Evolutionary conservation across 257 asterid genomes (phyloP).

Genomic region (Penstemon newberryi): DNA sequence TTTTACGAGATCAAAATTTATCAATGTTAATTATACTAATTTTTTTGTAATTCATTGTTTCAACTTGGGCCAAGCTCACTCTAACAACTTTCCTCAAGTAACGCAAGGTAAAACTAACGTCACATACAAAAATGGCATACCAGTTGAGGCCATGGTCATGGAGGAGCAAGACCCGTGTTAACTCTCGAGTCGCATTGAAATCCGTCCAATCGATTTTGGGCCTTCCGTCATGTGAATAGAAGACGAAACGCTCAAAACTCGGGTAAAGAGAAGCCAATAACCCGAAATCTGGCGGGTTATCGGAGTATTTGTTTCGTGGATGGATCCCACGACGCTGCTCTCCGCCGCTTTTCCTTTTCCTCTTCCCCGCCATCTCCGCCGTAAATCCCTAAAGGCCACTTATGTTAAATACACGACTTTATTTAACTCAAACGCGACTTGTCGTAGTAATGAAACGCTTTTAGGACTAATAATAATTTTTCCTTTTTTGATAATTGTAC

Average conservation of each 20-base stretch:
- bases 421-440: no score
- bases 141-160: slow-evolving; percentile 79
- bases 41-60: no score
- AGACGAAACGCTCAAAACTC: slow-evolving; percentile 62
- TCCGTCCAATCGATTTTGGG: slow-evolving; percentile 94
- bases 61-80: no score
- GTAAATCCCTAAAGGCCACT: slow-evolving; percentile 3
- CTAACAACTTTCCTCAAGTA: no score
- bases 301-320: slow-evolving; percentile 73
- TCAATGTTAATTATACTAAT: no score
- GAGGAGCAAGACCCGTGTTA: slow-evolving; percentile 72
- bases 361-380: slow-evolving; percentile 56
- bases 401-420: no score
- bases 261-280: slow-evolving; percentile 63
- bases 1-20: no score
- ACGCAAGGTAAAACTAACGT: no score
- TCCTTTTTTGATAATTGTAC: no score
- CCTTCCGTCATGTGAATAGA: slow-evolving; percentile 60
- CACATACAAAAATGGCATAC: slow-evolving; percentile 23
- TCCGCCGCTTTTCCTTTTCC: slow-evolving; percentile 63
- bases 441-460: no score
- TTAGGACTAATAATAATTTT: no score
- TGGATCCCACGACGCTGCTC: slow-evolving; percentile 50
- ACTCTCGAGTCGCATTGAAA: slow-evolving; percentile 90
- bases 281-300: slow-evolving; percentile 81